Percentiles rank a stretch among this genome's conserved stretches.
Conservation (phyloP, 495 filamentous ascomycete species). For the Pseudevernia furfuracea region DNA sequence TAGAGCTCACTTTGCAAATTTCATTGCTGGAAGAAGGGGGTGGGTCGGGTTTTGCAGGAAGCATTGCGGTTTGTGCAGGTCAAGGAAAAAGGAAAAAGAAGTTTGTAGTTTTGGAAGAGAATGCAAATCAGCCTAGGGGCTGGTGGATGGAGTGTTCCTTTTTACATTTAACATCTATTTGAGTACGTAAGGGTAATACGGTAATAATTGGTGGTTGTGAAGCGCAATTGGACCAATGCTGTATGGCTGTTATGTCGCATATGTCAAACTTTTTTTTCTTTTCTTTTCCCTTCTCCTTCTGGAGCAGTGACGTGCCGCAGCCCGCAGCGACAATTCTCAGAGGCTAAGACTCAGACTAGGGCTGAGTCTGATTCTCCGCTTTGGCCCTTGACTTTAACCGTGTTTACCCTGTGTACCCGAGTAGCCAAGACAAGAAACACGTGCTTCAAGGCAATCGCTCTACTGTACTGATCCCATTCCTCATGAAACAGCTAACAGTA, state of each 20-base stretch:
- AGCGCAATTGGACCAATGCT: constrained; percentile 7
- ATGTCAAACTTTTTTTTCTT: constrained; percentile 5
- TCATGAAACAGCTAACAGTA: not conserved
- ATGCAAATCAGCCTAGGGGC: too few relatives aligned
- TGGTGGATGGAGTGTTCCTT: not conserved
- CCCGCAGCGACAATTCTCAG: constrained; percentile 3
- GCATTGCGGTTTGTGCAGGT: constrained; percentile 19
- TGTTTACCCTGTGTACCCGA: too few relatives aligned
- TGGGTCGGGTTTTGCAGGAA: constrained; percentile 15
- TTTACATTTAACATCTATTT: too few relatives aligned
- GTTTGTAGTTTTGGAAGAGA: too few relatives aligned
- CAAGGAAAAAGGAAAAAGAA: too few relatives aligned
- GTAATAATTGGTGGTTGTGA: not conserved
- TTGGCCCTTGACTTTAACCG: too few relatives aligned
- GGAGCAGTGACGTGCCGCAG: constrained; percentile 10
- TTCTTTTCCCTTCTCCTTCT: not conserved
- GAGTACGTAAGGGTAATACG: constrained; percentile 14
- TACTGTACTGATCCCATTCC: too few relatives aligned
- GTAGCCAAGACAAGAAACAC: too few relatives aligned
- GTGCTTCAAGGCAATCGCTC: constrained; percentile 10
- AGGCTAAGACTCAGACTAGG: too few relatives aligned
- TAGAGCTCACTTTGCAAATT: constrained; percentile 53
- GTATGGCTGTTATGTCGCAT: constrained; percentile 12
- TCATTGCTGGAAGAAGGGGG: constrained; percentile 37
- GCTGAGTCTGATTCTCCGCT: too few relatives aligned